Percentiles rank a stretch among this genome's conserved stretches.
These are phyloP conservation scores for Primulina eburnea DNA, from an alignment of 257 asterid species.

Conservation along the genomic window DNA sequence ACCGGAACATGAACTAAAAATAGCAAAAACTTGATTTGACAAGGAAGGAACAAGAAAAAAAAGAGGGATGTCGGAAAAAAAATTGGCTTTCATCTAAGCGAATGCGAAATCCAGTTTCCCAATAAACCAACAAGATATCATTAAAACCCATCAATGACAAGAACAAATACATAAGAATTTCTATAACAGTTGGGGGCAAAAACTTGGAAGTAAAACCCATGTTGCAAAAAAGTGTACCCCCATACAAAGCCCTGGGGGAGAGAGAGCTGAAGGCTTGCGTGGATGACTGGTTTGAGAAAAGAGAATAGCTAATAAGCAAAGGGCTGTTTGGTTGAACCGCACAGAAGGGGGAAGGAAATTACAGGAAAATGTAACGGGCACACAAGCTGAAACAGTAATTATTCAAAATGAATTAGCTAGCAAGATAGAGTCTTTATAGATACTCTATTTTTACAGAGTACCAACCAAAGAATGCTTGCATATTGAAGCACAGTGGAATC, in stretches of 20 bases:
- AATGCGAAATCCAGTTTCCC: not conserved
- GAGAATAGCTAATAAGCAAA: no score
- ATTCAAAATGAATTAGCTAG: no score
- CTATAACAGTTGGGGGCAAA: no score
- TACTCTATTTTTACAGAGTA: not conserved
- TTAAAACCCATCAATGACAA: not conserved
- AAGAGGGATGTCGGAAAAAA: not conserved
- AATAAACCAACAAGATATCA: no score
- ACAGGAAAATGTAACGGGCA: no score
- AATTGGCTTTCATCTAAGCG: not conserved
- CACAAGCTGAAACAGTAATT: no score
- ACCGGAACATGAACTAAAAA: not conserved
- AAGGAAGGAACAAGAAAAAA: not conserved
- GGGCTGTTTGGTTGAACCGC: no score
- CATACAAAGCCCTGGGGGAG: not conserved
- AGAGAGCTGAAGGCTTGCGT: not conserved
- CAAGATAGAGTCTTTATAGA: no score
- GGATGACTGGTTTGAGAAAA: not conserved
- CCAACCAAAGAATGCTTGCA: not conserved
- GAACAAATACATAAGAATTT: not conserved
- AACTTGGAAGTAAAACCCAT: not conserved
- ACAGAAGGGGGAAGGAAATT: no score
- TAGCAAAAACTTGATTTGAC: not conserved
- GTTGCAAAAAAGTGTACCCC: not conserved
- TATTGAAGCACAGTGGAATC: not conserved